Percentiles rank a stretch among this genome's conserved stretches.
Evolutionary conservation across 768 basidiomycete species (phyloP).

Genomic region (Arthromyces matolae): DNA sequence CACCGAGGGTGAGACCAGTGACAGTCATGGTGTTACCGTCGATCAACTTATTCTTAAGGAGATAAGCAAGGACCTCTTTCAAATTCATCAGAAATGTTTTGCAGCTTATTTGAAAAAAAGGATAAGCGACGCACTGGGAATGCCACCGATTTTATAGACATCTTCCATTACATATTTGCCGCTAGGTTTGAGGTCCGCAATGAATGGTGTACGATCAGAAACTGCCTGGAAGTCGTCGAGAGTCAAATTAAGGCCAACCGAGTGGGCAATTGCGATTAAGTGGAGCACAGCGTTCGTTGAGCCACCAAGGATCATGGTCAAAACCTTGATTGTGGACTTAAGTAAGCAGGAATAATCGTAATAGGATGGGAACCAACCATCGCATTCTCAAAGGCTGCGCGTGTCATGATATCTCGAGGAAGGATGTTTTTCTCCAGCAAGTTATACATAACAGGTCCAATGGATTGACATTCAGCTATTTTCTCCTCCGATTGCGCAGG

Average conservation of each 20-base stretch:
- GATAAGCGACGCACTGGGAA: constrained; percentile 67
- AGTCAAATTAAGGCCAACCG: constrained; percentile 83
- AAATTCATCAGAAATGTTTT: neutral
- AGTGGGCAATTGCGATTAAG: constrained; percentile 94
- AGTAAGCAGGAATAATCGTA: constrained; percentile 2
- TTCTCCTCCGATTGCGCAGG: constrained; percentile 93
- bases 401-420: constrained; percentile 95
- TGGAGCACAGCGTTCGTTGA: constrained; percentile 98
- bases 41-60: constrained; percentile 84
- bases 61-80: constrained; percentile 78
- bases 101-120: neutral
- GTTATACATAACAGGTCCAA: constrained; percentile 82
- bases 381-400: constrained; percentile 95
- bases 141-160: constrained; percentile 92
- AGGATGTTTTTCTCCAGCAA: constrained; percentile 89
- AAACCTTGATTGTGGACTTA: constrained; percentile 51
- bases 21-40: constrained; percentile 91
- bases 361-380: constrained; percentile 70
- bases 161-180: constrained; percentile 99
- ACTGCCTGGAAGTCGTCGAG: constrained; percentile 93
- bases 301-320: constrained; percentile 96
- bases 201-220: constrained; percentile 89
- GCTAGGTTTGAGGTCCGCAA: constrained; percentile 95
- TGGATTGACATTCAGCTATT: constrained; percentile 70
- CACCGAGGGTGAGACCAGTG: constrained; percentile 84